Evolutionary conservation across 1,284 basidiomycete species (phyloP), one percentile per base, ranked within the genome.

Genomic region (Ceratobasidium sp.): DNA sequence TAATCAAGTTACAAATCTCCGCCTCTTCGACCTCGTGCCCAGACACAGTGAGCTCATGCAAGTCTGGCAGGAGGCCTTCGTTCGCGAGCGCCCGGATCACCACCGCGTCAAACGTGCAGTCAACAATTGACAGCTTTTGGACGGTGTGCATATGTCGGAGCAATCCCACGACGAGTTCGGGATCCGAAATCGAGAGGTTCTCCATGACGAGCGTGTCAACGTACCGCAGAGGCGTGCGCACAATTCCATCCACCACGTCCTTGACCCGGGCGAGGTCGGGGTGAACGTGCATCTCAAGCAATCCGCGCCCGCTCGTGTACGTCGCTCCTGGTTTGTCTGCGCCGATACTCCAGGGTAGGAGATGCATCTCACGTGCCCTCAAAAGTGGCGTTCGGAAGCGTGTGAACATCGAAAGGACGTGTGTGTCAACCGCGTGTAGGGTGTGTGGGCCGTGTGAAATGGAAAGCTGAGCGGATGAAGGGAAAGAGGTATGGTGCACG

Each of bases 301-400:
- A 41, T 23, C 64, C 64, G 32, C 64, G 49, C n/a, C 64, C 50
- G 38, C 43, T 49, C 32, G 50, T 67, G 52, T 67, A 67, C 35
- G 64, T 18, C 21, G 64, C 64, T n/a, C 64, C 64, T n/a, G 64
- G 64, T 67, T 67, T 67, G 50, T 67, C 64, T 14, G 64, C 41
- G 18, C 64, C 64, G 38, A 67, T 67, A 44, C 43, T 67, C 64
- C 64, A 67, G 50, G 64, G 64, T 28, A 55, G 43, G 50, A 67
- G 64, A 21, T 38, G 49, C 49, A 67, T 50, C 38, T 67, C 50
- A 23, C 64, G 64, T 67, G 64, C 64, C 21, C 64, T 32, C 43
- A 67, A 55, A 67, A 67, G 64, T 38, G 64, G 64, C 50, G 64
- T 67, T 5, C 64, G 64, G 50, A 67, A 67, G 64, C 64, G 64